These are phyloP conservation scores for Kernera saxatilis DNA, from an alignment of 345 rosid genomes.

Conservation along the genomic window DNA sequence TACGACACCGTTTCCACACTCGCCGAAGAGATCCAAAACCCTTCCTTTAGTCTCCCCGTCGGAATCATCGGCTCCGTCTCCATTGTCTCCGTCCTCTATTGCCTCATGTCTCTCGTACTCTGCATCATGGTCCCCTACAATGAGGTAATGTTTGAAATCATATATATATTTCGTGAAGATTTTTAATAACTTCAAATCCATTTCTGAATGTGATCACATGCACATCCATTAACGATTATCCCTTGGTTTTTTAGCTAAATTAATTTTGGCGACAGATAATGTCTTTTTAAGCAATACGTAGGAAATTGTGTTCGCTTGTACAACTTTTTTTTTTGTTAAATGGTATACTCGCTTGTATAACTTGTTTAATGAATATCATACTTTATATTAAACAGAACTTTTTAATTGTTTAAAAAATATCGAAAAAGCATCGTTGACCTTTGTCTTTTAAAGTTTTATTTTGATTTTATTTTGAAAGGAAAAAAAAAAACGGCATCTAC, in stretches of 20 bases:
- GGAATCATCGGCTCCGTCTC: constrained; percentile 86
- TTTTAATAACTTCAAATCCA: not conserved
- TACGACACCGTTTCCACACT: constrained; percentile 90
- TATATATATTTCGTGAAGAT: not conserved
- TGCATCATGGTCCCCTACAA: constrained; percentile 79
- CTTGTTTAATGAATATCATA: not conserved
- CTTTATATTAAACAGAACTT: not conserved
- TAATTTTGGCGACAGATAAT: not conserved
- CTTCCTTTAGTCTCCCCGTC: constrained; percentile 68
- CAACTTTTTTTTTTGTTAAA: too few relatives aligned
- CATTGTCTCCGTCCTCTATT: constrained; percentile 60
- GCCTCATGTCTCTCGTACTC: constrained; percentile 80
- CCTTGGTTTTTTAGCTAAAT: not conserved
- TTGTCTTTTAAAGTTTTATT: not conserved
- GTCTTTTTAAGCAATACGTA: not conserved
- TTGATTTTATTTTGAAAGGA: not conserved
- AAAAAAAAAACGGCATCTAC: not conserved
- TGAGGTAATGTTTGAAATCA: constrained; percentile 39
- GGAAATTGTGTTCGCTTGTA: not conserved
- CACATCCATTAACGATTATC: not conserved
- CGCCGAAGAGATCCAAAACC: constrained; percentile 92
- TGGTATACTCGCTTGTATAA: too few relatives aligned
- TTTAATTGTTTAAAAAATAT: not conserved
- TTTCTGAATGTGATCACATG: not conserved
- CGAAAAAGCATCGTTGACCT: not conserved